Evolutionary conservation across 768 basidiomycete species (phyloP), one percentile per base, ranked within the genome.

Genomic region (Pisolithus orientalis): DNA sequence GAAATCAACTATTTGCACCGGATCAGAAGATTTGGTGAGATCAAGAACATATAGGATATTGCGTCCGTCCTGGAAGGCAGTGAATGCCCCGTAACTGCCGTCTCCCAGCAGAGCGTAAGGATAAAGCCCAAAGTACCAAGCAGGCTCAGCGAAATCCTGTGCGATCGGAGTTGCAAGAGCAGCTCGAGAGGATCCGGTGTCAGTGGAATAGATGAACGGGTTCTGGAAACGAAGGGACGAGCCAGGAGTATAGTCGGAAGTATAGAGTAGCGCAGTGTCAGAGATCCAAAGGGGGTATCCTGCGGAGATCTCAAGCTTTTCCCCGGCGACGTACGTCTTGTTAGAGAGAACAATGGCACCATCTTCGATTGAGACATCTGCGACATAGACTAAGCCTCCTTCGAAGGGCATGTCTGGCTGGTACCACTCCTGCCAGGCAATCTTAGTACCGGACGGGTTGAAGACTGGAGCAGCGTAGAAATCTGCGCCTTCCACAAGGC

Each of bases 331-430:
- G 16, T 68, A 66, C 16, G 59, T 65, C 2, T 9, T 31, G 2
- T 59, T 34, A 49, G 75, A 70, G 17, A 80, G 49, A 6, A 56
- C 46, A 16, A 79, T 37, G 4, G 1, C 27, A 4, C 34, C 51
- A 0, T 11, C 6, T 0, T 38, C 16, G 14, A 49, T 8, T 7
- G 24, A 16, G 14, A 83, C 64, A 10, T 76, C 66, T 0, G 76
- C 84, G 44, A 82, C 61, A 59, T 74, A 71, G 53, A 87, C 67
- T 50, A 77, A 66, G 5, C 73, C 68, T 11, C 80, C 81, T 58
- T 83, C 76, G 83, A 83, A 89, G 3, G 86, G 80, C 82, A 84
- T 82, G 57, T 80, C 73, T 0, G 82, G 82, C 37, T 82, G 80
- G 51, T 61, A 69, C 86, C 85, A 88, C 53, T 82, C 70, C 44